Base-by-base conservation (phyloP, 306 rosid genomes). In the Vigna mungo region DNA sequence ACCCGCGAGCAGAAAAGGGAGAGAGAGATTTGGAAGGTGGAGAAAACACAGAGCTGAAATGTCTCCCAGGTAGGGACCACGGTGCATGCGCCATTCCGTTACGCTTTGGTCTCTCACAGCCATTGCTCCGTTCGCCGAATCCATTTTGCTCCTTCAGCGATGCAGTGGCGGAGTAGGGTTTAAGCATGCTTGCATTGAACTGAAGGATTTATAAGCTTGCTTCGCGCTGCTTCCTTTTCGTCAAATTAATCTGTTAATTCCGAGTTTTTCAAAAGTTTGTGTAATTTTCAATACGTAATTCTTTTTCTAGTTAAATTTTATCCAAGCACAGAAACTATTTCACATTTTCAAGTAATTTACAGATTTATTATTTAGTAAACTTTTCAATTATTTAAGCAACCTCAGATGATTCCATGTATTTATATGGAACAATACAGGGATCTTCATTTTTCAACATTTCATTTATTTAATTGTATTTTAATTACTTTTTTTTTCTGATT, bases 41-140 rank as follows among this genome's bases (percentile, higher is more conserved):
- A 94, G 93, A 78, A 94, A 90, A 76, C 88, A 89, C 52, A 92
- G 96, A 27, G 99, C 97, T 5, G 99, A 95, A 60, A 95, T 89
- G 78, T 95, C 97, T 41, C 99, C 97, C 15, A 95, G 88, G 85
- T 92, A 95, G 25, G 88, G 92, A 8, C 94, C 91, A 54, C 85
- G 81, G 1, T 62, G 88, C 41, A 89, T 75, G 65, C 80, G 82
- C 91, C 97, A 92, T 15, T 86, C 78, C 0, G 74, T 71, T 53
- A 77, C 36, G 59, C 36, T 81, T 23, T 78, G 84, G 4, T 74
- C 75, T n/a, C 39, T n/a, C 83, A 18, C 75, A 78, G 21, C 79
- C 85, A 15, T 85, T 27, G 75, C 13, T 67, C 21, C 60, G 1
- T 52, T 60, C 62, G 55, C 34, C 18, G 71, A 76, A 34, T 76